Evolutionary conservation across 257 asterid species (phyloP).

Genomic region (Ophiorrhiza pumila): DNA sequence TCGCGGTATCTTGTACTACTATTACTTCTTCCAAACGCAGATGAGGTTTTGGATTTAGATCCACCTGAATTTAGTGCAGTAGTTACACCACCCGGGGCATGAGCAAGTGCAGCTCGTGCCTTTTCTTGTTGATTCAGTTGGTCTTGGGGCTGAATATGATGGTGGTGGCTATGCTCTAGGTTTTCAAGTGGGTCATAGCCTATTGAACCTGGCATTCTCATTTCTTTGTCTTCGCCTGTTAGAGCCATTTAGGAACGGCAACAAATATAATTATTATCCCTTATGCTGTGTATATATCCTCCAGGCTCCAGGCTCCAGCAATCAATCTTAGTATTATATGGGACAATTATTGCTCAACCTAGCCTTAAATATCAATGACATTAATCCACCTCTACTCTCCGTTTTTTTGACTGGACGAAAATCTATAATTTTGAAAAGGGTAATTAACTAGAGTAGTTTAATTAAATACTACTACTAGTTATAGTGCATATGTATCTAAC

Average conservation of each 20-base stretch:
- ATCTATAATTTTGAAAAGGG: neutral
- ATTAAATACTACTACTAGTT: neutral
- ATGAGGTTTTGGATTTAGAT: conserved; percentile 37
- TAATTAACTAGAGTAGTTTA: neutral
- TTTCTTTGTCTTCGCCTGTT: conserved; percentile 46
- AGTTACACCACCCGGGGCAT: neutral
- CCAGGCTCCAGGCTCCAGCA: too few relatives aligned
- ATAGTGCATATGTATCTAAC: neutral
- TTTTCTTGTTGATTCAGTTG: conserved; percentile 25
- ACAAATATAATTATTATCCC: neutral
- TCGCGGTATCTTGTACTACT: conserved; percentile 51
- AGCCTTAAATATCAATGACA: neutral
- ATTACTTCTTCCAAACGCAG: conserved; percentile 4
- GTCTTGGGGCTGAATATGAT: conserved; percentile 12
- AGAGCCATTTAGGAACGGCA: conserved; percentile 33
- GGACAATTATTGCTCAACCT: neutral
- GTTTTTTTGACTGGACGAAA: neutral
- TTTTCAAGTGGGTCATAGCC: conserved; percentile 32
- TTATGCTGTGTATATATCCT: too few relatives aligned
- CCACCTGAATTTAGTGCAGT: conserved; percentile 41
- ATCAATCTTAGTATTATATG: neutral
- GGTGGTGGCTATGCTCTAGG: conserved; percentile 21
- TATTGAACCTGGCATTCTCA: conserved; percentile 27
- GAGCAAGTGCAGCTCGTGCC: conserved; percentile 4
- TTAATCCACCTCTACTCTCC: neutral